A percentile compares a stretch with the other conserved stretches of the same genome.
phyloP scores from a whole-genome alignment of 139 green algal genomes.

The Coccomyxa sp. region DNA sequence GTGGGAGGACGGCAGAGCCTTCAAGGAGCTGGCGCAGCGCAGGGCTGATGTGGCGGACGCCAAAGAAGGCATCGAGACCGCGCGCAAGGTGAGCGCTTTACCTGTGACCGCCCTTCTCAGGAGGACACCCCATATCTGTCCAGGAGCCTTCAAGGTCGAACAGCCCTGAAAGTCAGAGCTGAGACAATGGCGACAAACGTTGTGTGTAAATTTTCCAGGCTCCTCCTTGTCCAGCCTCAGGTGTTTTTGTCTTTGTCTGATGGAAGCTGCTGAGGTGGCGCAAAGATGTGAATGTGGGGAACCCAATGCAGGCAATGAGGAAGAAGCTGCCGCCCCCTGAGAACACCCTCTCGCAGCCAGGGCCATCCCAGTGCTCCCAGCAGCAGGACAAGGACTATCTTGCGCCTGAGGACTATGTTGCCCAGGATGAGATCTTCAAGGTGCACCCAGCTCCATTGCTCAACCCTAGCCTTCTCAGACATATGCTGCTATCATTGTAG shows the following conservation, averaged over 20 bases:
- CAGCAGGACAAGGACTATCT: conserved; percentile 21
- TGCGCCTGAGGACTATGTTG: conserved; percentile 50
- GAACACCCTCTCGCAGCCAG: background rate
- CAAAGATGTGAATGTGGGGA: background rate
- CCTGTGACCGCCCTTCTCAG: too few relatives aligned
- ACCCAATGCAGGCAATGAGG: conserved; percentile 32
- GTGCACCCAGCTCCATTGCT: conserved; percentile 15
- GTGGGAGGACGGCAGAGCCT: conserved; percentile 78
- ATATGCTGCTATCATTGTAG: background rate
- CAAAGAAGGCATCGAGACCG: conserved; percentile 59
- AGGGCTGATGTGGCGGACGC: conserved; percentile 34
- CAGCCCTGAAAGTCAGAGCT: background rate
- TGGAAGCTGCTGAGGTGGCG: background rate
- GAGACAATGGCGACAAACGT: background rate
- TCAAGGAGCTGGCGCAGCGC: conserved; percentile 46
- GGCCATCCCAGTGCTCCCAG: background rate
- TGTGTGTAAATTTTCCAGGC: background rate
- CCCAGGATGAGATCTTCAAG: conserved; percentile 79
- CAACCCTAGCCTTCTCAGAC: too few relatives aligned
- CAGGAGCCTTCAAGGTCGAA: background rate
- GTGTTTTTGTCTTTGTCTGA: too few relatives aligned
- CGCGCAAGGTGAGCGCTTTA: conserved; percentile 50
- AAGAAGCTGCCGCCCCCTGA: conserved; percentile 49
- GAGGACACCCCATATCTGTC: too few relatives aligned
- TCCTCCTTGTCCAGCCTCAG: background rate